phyloP scores from a whole-genome alignment of 345 rosid genomes.

The Conringia planisiliqua region DNA sequence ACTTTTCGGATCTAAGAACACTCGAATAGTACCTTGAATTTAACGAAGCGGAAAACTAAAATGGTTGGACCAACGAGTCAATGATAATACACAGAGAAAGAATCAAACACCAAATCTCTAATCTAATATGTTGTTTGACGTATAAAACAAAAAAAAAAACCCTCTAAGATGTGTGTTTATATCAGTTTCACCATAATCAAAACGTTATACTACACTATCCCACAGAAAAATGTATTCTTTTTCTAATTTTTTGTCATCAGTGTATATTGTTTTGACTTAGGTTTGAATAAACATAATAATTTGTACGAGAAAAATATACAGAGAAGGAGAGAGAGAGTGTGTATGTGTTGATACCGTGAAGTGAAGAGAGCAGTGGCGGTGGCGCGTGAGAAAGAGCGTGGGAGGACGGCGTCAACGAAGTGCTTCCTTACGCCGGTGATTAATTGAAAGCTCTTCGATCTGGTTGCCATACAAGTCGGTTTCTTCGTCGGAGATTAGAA shows the following conservation, averaged over 20 bases:
- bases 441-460: constrained; percentile 41
- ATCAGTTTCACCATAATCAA: background rate
- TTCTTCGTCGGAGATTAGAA: background rate
- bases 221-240: background rate
- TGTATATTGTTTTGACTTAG: background rate
- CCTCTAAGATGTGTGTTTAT: background rate
- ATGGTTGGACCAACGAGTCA: background rate
- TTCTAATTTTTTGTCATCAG: background rate
- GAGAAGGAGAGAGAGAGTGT: background rate
- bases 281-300: no score
- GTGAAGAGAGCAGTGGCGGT: background rate
- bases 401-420: constrained; percentile 25
- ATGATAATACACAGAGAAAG: background rate
- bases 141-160: background rate
- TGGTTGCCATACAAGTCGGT: constrained; percentile 57
- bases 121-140: background rate
- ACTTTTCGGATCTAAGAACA: constrained; percentile 18
- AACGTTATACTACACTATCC: background rate
- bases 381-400: constrained; percentile 34
- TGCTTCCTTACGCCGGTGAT: constrained; percentile 52
- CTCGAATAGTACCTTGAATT: background rate
- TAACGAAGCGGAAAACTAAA: background rate
- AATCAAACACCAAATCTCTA: background rate
- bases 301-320: background rate
- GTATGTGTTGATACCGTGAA: constrained; percentile 11